Evolutionary conservation across 495 filamentous ascomycete genomes (phyloP), one percentile per base, ranked within the genome.

Genomic region (Talaromyces proteolyticus): DNA sequence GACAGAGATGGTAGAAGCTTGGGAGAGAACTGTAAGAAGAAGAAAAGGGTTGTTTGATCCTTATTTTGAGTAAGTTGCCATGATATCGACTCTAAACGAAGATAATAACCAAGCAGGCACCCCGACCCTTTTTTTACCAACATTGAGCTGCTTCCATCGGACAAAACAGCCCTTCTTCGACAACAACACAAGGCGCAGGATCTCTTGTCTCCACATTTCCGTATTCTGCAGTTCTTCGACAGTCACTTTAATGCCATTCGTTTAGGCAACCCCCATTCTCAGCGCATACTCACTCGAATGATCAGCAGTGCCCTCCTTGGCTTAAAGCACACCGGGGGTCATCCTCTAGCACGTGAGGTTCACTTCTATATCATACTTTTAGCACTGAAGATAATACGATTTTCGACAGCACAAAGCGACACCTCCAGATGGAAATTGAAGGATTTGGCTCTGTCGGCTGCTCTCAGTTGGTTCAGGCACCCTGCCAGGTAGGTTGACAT

Each of bases 181-280:
- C 79, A 82, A 21, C 90, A 92, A 52, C 84, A 92, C 55, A 70
- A 76, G 34, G 83, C 89, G 8, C 84, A 94, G 56, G 82, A 88
- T 56, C 68, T 88, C 21, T 78, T 97, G 34, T 82, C 87, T 29
- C 94, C 94, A 6, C 94, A 99, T 62, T 78, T 87, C 36, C 82
- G 85, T 23, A 68, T 99, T 17, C 67, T 96, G 44, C 89, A 96
- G 51, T 91, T 96, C 59, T 78, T 99, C 39, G 85, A 81, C 38
- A 96, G 91, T 58, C 92, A 96, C 58, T 99, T 91, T 73, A 95
- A 87, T 67, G 89, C 94, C 8, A 89, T 87, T 18, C 80, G 90
- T 21, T 70, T 96, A 11, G 84, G 86, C 5, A 94, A 83, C 52
- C 74, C 82, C 2, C 84, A 96, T 55, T 84, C 85, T 6, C 87